phyloP scores from a whole-genome alignment of 257 asterid species.

The Solanum dulcamara region DNA sequence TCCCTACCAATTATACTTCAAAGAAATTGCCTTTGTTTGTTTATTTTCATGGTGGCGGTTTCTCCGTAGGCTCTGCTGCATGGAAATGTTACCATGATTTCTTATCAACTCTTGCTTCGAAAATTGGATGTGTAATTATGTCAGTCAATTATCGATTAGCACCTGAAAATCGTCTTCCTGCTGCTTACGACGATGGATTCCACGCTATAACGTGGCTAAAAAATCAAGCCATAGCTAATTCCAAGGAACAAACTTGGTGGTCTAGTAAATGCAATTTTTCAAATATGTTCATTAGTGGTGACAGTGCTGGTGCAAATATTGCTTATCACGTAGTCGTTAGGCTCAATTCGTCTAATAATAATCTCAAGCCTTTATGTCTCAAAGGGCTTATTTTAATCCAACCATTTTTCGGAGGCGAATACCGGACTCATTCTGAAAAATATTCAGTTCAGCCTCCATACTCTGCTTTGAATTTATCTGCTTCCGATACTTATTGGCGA shows the following conservation, averaged over 20 bases:
- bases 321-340: slow-evolving; percentile 17
- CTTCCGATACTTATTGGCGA: slow-evolving; percentile 13
- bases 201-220: slow-evolving; percentile 16
- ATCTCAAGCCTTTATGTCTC: slow-evolving; percentile 12
- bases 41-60: slow-evolving; percentile 30
- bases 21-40: slow-evolving; percentile 19
- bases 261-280: slow-evolving; percentile 23
- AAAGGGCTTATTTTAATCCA: slow-evolving; percentile 22
- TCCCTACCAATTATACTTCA: neutral
- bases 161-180: slow-evolving; percentile 27
- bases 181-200: slow-evolving; percentile 23
- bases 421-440: slow-evolving; percentile 14
- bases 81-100: slow-evolving; percentile 24
- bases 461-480: slow-evolving; percentile 4
- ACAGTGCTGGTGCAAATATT: slow-evolving; percentile 27
- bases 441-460: slow-evolving; percentile 6
- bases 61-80: slow-evolving; percentile 17
- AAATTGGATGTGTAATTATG: slow-evolving; percentile 12
- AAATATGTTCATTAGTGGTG: slow-evolving; percentile 7
- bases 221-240: slow-evolving; percentile 3
- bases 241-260: slow-evolving; percentile 4
- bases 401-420: slow-evolving; percentile 17
- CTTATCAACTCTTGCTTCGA: slow-evolving; percentile 10
- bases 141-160: slow-evolving; percentile 28
- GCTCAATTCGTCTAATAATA: neutral